Base-by-base conservation (phyloP, 257 asterid species). In the Fraxinus americana region DNA sequence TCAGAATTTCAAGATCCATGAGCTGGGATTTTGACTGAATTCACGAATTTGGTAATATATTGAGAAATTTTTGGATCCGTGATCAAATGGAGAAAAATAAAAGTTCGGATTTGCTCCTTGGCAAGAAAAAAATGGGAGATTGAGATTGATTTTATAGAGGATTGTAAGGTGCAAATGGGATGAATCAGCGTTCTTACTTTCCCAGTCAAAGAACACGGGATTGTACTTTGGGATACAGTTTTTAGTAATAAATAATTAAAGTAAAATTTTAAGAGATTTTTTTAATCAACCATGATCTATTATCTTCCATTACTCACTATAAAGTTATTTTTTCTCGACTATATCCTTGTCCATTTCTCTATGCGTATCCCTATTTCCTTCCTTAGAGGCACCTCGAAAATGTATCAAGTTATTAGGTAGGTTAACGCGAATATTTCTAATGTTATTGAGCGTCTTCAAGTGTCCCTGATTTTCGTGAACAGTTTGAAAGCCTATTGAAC, bases 1-100 rank as follows among this genome's bases (percentile, higher is more conserved):
- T 78, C 3, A 32, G 63, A 71, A 36, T 21, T 14, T 77, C 70
- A 21, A 79, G 72, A 45, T 68, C 52, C 88, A 84, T 84, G 45
- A 21, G 3, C 68, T 25, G 30, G 32, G n/a, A 21, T 61, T 61
- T 61, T 21, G 34, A 61, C 68, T 0, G 1, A 27, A 9, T 59
- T 21, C 67, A n/a, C 13, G 13, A 23, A 59, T 6, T 59, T 59
- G 32, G 25, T 7, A 59, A n/a, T 59, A 59, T 21, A 59, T 59
- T 59, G 67, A 59, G 27, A 57, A 57, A 6, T 4, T 7, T 7
- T n/a, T 23, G 3, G 13, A 59, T 59, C 5, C 67, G n/a, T 14
- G 6, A 48, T 16, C 59, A 59, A 10, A 63, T 63, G 1, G n/a
- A 63, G 19, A 63, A 3, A 27, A 14, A 61, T n/a, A 10, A 11